Percentiles rank a stretch among this genome's conserved stretches.
phyloP scores from a whole-genome alignment of 371 early-diverging fungal species.

The Fennellomyces sp. region DNA sequence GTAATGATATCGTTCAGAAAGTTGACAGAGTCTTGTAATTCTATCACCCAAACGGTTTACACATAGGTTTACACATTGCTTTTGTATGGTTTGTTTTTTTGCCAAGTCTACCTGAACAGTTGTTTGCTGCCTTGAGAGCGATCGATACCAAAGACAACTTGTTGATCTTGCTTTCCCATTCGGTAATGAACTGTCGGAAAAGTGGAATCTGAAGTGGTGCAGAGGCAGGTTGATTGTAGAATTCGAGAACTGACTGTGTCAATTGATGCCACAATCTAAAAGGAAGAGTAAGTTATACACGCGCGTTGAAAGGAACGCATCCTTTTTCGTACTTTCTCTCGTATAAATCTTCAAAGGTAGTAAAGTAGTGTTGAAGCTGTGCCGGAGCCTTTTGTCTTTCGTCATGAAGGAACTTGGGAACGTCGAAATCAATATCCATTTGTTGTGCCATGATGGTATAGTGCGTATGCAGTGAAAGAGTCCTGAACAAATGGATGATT shows the following conservation, averaged over 20 bases:
- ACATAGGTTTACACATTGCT: constrained; percentile 1
- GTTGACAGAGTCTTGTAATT: constrained; percentile 61
- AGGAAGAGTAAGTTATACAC: constrained; percentile 4
- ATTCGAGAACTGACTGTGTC: constrained; percentile 77
- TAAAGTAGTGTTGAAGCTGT: constrained; percentile 72
- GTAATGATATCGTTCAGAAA: constrained; percentile 69
- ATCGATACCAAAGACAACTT: constrained; percentile 85
- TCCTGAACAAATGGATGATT: no score
- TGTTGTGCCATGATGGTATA: constrained; percentile 36
- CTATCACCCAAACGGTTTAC: constrained; percentile 29
- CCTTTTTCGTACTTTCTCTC: constrained; percentile 83
- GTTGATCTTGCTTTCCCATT: constrained; percentile 94
- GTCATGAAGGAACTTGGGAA: constrained; percentile 71
- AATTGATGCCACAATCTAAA: constrained; percentile 97
- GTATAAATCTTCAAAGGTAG: constrained; percentile 86
- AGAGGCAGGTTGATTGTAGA: constrained; percentile 79
- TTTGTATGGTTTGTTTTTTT: no score
- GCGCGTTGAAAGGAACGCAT: background rate
- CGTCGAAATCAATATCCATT: constrained; percentile 88
- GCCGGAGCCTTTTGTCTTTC: constrained; percentile 73
- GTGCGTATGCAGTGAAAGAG: background rate
- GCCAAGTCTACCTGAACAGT: constrained; percentile 75
- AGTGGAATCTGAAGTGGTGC: constrained; percentile 78
- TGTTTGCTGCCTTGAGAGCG: constrained; percentile 75
- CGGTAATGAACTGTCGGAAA: constrained; percentile 88